Base-by-base conservation (phyloP, 73 alveolate species). In the Loxodes magnus region DNA sequence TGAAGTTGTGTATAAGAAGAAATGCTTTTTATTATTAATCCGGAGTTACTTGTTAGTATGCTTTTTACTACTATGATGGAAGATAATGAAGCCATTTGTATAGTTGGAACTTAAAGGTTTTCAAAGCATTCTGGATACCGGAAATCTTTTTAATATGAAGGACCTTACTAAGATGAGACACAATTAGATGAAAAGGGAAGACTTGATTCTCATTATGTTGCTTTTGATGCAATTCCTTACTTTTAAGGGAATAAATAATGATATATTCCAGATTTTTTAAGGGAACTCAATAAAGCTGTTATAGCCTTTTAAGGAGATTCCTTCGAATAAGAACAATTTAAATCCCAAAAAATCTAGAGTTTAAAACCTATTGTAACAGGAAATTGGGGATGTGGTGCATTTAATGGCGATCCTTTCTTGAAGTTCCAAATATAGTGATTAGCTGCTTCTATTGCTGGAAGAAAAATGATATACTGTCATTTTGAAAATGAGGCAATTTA, bases 1-100 rank as follows among this genome's bases (percentile, higher is more conserved):
- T 55, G 39, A 1, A 97, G 98, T 55, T 39, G 82, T 52, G 96
- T 90, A 5, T 84, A 90, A 71, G 98, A 90, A 55, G 98, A 90
- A 59, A 90, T 90, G 33, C 52, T 79, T 43, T 88, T 87, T 59
- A 52, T 82, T 37, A 61, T 69, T 19, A 77, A 67, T 50, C 97
- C 97, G 5, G 98, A 90, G 51, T 63, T 77, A 4, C 49, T 67
- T 1, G 75, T 66, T 10, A 51, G 91, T 0, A 57, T 81, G 52
- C 41, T 79, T 10, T 55, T 91, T 62, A 65, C 79, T 74, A 86
- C 67, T 48, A 65, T 51, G 14, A 79, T 91, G 92, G 54, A 56
- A 24, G 73, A 71, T 5, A 38, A 54, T 26, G 98, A 91, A 67
- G 93, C 96, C 3, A 29, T 91, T 0, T 62, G 75, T 12, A 77